phyloP scores from a whole-genome alignment of 2,329 filamentous ascomycete genomes.

The Curvularia spicifera region DNA sequence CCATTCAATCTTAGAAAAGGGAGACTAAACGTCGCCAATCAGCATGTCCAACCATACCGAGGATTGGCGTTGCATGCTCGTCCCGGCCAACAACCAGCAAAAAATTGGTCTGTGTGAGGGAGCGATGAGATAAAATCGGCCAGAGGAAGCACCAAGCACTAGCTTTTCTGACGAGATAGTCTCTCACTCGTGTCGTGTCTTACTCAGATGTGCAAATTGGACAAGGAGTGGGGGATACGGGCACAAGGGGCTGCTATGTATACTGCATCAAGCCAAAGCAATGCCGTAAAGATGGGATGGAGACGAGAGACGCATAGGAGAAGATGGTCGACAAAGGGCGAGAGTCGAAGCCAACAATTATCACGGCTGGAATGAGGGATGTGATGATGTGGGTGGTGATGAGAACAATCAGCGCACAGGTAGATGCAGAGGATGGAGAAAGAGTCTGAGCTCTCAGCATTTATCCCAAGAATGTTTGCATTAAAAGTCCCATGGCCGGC shows the following conservation, averaged over 20 bases:
- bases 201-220: not conserved
- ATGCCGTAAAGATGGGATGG: not conserved
- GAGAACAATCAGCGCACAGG: not conserved
- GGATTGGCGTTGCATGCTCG: not conserved
- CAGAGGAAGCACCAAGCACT: not conserved
- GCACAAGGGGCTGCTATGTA: not conserved
- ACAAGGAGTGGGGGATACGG: not conserved
- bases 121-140: slow-evolving; percentile 1
- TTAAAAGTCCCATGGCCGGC: not conserved
- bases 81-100: not conserved
- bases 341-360: not conserved
- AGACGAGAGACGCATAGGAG: not conserved
- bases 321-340: slow-evolving; percentile 10
- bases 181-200: not conserved
- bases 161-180: not conserved
- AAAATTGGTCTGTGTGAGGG: not conserved
- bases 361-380: not conserved
- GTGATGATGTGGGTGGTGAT: not conserved
- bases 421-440: not conserved
- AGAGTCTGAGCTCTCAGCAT: not conserved
- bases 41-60: not conserved
- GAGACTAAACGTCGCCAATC: slow-evolving; percentile 3
- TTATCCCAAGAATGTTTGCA: not conserved
- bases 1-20: not conserved
- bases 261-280: too few species aligned